Evolutionary conservation across 352 stramenopile genomes (phyloP).

Genomic region (Phytopythium oedochilum): DNA sequence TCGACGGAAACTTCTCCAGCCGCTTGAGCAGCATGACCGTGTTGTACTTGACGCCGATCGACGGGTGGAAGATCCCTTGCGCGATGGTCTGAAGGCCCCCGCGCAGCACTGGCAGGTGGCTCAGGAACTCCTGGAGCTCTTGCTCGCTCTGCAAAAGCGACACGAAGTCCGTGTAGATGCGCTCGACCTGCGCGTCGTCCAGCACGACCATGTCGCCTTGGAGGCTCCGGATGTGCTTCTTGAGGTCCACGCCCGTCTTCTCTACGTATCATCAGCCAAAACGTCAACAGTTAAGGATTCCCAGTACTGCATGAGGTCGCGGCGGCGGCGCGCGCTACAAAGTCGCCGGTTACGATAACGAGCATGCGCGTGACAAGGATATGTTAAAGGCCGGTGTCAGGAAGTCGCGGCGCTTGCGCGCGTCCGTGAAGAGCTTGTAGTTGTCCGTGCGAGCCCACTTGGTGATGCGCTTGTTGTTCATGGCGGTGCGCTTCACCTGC

Average conservation of each 20-base stretch:
- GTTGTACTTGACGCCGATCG: slow-evolving; percentile 88
- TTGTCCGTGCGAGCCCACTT: slow-evolving; percentile 84
- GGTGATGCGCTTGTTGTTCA: slow-evolving; percentile 88
- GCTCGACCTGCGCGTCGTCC: slow-evolving; percentile 75
- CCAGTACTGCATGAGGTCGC: not conserved
- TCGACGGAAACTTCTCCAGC: slow-evolving; percentile 78
- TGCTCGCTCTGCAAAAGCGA: slow-evolving; percentile 63
- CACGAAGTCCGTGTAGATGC: slow-evolving; percentile 81
- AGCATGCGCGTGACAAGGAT: slow-evolving; percentile 54
- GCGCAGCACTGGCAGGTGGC: slow-evolving; percentile 69
- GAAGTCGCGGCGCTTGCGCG: slow-evolving; percentile 33
- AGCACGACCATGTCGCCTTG: slow-evolving; percentile 70
- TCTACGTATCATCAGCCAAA: slow-evolving; percentile 55
- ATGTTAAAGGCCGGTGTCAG: slow-evolving; percentile 81
- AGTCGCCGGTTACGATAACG: slow-evolving; percentile 29
- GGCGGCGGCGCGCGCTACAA: too few species aligned
- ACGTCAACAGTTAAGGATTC: slow-evolving; percentile 41
- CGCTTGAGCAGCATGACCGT: slow-evolving; percentile 83
- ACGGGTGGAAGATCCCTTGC: slow-evolving; percentile 83
- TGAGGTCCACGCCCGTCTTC: slow-evolving; percentile 75
- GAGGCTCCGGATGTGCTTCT: slow-evolving; percentile 74
- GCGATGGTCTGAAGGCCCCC: slow-evolving; percentile 78
- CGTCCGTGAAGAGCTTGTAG: slow-evolving; percentile 79
- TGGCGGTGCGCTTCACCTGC: slow-evolving; percentile 60
- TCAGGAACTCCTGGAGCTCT: slow-evolving; percentile 83